Evolutionary conservation across 2,329 filamentous ascomycete species (phyloP).

Genomic region (Pezicula neosporulosa): DNA sequence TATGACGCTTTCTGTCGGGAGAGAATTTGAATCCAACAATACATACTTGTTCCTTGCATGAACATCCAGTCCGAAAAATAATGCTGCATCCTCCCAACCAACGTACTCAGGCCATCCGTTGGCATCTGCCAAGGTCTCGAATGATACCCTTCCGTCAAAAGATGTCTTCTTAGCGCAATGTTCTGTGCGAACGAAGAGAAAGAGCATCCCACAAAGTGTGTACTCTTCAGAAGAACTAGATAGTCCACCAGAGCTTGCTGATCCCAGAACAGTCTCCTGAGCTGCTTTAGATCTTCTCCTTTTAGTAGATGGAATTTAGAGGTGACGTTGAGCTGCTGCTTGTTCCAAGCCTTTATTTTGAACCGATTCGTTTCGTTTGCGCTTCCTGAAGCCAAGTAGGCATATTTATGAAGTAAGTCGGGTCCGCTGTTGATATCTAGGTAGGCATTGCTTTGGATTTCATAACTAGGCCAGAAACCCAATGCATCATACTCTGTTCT

Average conservation of each 20-base stretch:
- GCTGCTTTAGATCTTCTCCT: constrained; percentile 27
- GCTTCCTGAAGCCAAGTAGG: constrained; percentile 45
- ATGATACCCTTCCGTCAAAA: constrained; percentile 28
- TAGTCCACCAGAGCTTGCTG: constrained; percentile 49
- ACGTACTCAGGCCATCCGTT: constrained; percentile 38
- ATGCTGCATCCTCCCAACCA: constrained; percentile 40
- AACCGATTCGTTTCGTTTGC: constrained; percentile 38
- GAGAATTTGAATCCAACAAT: too few relatives aligned
- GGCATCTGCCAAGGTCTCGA: constrained; percentile 39
- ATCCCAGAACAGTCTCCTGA: constrained; percentile 40
- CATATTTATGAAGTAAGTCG: constrained; percentile 30
- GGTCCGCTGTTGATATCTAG: constrained; percentile 27
- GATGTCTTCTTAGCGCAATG: constrained; percentile 41
- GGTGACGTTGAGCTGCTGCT: constrained; percentile 34
- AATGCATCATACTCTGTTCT: constrained; percentile 45
- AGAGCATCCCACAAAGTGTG: constrained; percentile 41
- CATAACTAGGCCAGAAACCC: constrained; percentile 41
- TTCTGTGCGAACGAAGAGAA: constrained; percentile 47
- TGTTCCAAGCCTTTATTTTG: constrained; percentile 27
- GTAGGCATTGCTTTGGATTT: constrained; percentile 38
- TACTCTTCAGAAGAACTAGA: constrained; percentile 42
- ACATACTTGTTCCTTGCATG: constrained; percentile 22
- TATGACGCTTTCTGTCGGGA: too few relatives aligned
- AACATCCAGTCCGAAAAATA: constrained; percentile 48
- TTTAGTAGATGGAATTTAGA: constrained; percentile 41